Conservation (phyloP, 75 land plant species). For the Sequoiadendron giganteum region DNA sequence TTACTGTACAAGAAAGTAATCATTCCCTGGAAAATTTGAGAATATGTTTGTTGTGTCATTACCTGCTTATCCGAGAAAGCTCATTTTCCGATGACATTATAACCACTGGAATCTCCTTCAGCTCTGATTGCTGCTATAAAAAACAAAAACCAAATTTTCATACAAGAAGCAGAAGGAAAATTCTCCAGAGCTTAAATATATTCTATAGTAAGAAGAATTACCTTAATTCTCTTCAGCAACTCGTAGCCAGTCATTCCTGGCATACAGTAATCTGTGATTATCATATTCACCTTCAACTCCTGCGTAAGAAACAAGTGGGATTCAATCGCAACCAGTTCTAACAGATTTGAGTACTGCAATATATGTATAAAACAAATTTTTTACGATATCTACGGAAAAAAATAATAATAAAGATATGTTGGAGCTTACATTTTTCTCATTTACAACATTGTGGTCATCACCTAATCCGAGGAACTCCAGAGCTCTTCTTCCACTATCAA, state of each 20-base stretch:
- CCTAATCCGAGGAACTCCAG: slow-evolving; percentile 67
- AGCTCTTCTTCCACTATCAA: slow-evolving; percentile 73
- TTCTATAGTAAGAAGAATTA: not conserved
- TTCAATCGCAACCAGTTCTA: too few relatives aligned
- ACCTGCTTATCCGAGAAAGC: slow-evolving; percentile 31
- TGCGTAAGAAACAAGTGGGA: slow-evolving; percentile 19
- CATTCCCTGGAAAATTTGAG: not conserved
- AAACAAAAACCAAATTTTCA: not conserved
- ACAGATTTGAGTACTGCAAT: too few relatives aligned
- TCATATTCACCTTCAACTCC: slow-evolving; percentile 63
- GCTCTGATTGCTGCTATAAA: slow-evolving; percentile 14
- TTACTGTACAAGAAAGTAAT: not conserved
- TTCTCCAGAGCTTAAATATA: not conserved
- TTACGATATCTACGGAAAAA: too few relatives aligned
- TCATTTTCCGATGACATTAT: slow-evolving; percentile 47
- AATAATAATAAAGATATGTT: too few relatives aligned
- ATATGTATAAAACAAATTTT: too few relatives aligned
- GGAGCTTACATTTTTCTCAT: too few relatives aligned
- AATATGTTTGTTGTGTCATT: not conserved
- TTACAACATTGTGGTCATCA: not conserved
- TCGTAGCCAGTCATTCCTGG: slow-evolving; percentile 94
- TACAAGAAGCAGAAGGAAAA: not conserved
- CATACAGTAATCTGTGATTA: slow-evolving; percentile 92
- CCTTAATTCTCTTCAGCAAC: slow-evolving; percentile 81
- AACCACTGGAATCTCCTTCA: slow-evolving; percentile 44